A percentile compares a stretch with the other conserved stretches of the same genome.
phyloP scores from a whole-genome alignment of 192 early-diverging fungal species.

The Bifiguratus adelaidae region DNA sequence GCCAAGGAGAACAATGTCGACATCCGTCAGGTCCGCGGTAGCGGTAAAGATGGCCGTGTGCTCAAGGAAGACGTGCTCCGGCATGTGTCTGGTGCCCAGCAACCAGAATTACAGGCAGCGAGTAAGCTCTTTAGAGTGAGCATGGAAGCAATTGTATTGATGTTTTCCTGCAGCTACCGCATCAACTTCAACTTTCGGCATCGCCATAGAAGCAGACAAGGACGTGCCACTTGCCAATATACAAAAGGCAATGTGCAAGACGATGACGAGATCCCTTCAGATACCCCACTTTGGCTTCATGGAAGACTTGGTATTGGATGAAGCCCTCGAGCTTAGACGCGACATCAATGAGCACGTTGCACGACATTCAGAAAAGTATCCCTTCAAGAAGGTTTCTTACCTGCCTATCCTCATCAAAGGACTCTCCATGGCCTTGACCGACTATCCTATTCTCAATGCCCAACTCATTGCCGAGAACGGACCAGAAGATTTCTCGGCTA shows the following conservation, averaged over 20 bases:
- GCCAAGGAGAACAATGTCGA: constrained; percentile 75
- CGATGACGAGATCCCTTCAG: constrained; percentile 82
- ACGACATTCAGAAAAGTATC: constrained; percentile 25
- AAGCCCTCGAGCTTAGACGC: constrained; percentile 45
- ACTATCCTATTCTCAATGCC: constrained; percentile 86
- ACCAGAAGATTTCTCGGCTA: constrained; percentile 25
- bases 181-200: not conserved
- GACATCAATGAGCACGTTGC: constrained; percentile 56
- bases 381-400: constrained; percentile 72
- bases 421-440: constrained; percentile 62
- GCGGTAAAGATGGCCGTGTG: constrained; percentile 79
- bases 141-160: not conserved
- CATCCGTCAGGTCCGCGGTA: constrained; percentile 57
- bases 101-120: constrained; percentile 13
- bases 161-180: not conserved
- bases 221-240: constrained; percentile 63
- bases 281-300: constrained; percentile 96
- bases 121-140: not conserved
- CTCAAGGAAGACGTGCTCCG: constrained; percentile 84
- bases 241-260: constrained; percentile 95
- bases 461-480: constrained; percentile 28
- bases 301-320: constrained; percentile 79
- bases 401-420: constrained; percentile 97
- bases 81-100: constrained; percentile 27
- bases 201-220: constrained; percentile 36